phyloP scores from a whole-genome alignment of 1,284 basidiomycete species.

The Trametes versicolor region DNA sequence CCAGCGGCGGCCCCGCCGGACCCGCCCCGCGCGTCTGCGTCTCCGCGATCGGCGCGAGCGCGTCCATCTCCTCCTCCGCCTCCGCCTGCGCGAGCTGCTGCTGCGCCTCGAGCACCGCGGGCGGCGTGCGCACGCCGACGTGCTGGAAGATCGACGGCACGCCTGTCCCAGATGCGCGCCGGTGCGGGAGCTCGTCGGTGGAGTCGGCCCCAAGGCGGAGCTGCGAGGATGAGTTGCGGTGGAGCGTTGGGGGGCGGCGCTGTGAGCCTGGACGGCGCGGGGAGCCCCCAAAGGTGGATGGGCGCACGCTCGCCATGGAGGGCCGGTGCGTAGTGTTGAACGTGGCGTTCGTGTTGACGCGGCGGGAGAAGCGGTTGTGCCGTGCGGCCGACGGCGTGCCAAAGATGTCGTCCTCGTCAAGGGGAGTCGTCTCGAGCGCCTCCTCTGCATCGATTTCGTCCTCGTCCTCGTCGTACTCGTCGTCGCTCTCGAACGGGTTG shows the following conservation, averaged over 20 bases:
- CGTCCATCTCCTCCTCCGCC: conserved; percentile 50
- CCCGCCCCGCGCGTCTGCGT: conserved; percentile 39
- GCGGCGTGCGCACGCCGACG: conserved; percentile 77
- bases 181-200: conserved; percentile 48
- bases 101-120: conserved; percentile 76
- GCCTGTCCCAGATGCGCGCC: conserved; percentile 59
- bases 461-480: conserved; percentile 35
- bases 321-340: conserved; percentile 23
- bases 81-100: conserved; percentile 57
- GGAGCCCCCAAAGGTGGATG: conserved; percentile 30
- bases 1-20: conserved; percentile 23
- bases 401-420: conserved; percentile 44
- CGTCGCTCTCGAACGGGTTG: conserved; percentile 64
- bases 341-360: conserved; percentile 28
- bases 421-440: conserved; percentile 44
- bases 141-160: conserved; percentile 84
- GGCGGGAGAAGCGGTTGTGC: conserved; percentile 39
- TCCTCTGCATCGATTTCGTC: conserved; percentile 21
- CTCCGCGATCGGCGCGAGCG: conserved; percentile 64
- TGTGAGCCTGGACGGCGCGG: conserved; percentile 35
- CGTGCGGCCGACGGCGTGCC: conserved; percentile 37
- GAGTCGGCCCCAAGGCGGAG: conserved; percentile 22
- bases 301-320: conserved; percentile 28
- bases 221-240: conserved; percentile 31
- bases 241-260: conserved; percentile 34